Percentiles rank a stretch among this genome's conserved stretches.
Evolutionary conservation across 768 basidiomycete species (phyloP).

Genomic region (Boletellus emodensis): DNA sequence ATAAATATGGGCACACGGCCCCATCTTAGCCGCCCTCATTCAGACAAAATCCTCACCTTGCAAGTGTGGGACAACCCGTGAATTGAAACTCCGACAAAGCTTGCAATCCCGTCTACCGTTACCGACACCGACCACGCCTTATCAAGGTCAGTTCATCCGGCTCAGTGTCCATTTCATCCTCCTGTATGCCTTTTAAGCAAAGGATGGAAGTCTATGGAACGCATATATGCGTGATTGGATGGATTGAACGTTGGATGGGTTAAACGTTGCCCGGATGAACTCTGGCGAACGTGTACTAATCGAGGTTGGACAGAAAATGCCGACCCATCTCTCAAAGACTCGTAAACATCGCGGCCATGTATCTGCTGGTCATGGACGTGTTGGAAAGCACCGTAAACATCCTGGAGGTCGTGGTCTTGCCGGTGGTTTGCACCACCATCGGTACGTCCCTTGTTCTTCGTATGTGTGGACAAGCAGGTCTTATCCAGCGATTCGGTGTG

Average conservation of each 20-base stretch:
- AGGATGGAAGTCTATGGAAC: conserved; percentile 12
- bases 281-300: conserved; percentile 17
- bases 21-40: conserved; percentile 31
- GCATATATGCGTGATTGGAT: conserved; percentile 13
- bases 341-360: conserved; percentile 99
- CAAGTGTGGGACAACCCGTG: conserved; percentile 14
- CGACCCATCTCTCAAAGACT: conserved; percentile 94
- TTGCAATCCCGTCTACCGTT: conserved; percentile 10
- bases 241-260: conserved; percentile 53
- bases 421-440: conserved; percentile 99
- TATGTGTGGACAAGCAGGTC: neutral
- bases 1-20: conserved; percentile 57
- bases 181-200: conserved; percentile 6
- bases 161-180: conserved; percentile 18
- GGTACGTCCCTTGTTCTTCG: conserved; percentile 46
- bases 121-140: conserved; percentile 45
- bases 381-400: conserved; percentile 99
- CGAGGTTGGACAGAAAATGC: conserved; percentile 59
- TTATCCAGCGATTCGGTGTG: neutral
- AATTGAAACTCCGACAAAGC: conserved; percentile 27
- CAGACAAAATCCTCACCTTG: conserved; percentile 14
- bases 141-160: conserved; percentile 62
- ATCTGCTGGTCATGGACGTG: conserved; percentile 99
- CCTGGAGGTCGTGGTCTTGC: conserved; percentile 99
- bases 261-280: conserved; percentile 33